Evolutionary conservation across 768 basidiomycete genomes (phyloP), one percentile per base, ranked within the genome.

Genomic region (Trichaptum fuscoviolaceum): DNA sequence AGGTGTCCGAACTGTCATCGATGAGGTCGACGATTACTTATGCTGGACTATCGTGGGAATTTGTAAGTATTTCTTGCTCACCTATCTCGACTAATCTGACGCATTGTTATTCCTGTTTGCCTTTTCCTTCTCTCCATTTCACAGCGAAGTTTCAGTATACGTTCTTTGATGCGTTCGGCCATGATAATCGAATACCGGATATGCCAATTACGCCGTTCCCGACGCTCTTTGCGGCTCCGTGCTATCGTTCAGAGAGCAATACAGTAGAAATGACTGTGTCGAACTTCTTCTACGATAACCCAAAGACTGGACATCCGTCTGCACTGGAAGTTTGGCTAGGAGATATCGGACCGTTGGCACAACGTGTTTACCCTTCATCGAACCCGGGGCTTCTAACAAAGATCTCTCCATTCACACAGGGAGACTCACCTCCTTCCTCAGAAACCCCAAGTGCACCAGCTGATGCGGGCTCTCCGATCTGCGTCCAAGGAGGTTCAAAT

Each of bases 21-120:
- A 96, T 71, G 92, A 94, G 76, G 92, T 97, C 6, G 95, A 97
- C 74, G 95, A 97, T 74, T 96, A 94, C 80, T 79, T 96, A 66
- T 94, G 92, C 73, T 97, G 95, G 95, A 94, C 93, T 15, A 95
- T 97, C 71, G 93, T 95, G 69, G 93, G 95, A 42, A 95, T 96
- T 64, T 93, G 95, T 95, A 77, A 77, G 68, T 72, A 24, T 24
- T 62, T 52, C 23, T 58, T 67, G 62, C 67, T 65, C 27, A 60
- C 62, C 10, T 52, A 52, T 24, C 30, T 24, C 12, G 17, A 34
- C 63, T 24, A 24, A 24, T 30, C 62, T 10, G n/a, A 58, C 62
- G 26, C 61, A 12, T 61, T 30, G 67, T 66, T 63, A 65, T 52
- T 66, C 62, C 67, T 66, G n/a, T 68, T 71, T 59, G 77, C n/a